phyloP scores from a whole-genome alignment of 75 land plant species.

The Gnetum montanum region DNA sequence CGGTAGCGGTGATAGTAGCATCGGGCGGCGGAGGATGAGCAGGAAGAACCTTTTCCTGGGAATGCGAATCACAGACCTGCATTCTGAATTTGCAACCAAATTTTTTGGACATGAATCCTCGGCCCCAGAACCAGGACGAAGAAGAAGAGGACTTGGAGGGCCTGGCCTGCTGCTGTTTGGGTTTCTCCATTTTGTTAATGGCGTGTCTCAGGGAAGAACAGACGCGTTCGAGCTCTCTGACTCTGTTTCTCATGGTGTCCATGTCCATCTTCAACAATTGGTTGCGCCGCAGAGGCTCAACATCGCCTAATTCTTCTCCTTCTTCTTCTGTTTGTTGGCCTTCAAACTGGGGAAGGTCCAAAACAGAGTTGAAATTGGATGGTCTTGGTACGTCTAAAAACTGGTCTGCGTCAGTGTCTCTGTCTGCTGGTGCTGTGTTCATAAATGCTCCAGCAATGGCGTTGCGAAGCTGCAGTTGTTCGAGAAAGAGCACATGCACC shows the following conservation, averaged over 20 bases:
- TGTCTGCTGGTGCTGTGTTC: too few relatives aligned
- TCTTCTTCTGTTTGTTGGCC: too few relatives aligned
- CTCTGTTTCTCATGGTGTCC: conserved; percentile 74
- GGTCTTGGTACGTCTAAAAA: too few relatives aligned
- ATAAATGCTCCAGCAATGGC: conserved; percentile 62
- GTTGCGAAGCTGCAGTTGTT: conserved; percentile 81
- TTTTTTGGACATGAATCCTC: conserved; percentile 15
- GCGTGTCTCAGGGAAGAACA: conserved; percentile 67
- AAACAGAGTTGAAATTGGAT: conserved; percentile 1
- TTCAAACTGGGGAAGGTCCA: not conserved
- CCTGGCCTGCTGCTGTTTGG: conserved; percentile 6
- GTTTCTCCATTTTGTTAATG: conserved; percentile 53
- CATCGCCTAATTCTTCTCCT: too few relatives aligned
- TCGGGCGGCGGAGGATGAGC: too few relatives aligned
- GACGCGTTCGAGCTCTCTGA: conserved; percentile 64
- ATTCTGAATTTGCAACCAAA: conserved; percentile 62
- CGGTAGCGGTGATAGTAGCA: too few relatives aligned
- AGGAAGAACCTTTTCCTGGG: conserved; percentile 39
- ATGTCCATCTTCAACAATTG: conserved; percentile 75
- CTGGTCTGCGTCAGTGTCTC: conserved; percentile 9
- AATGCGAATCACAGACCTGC: conserved; percentile 70
- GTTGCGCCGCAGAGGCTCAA: conserved; percentile 51
- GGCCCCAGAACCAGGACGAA: conserved; percentile 5
- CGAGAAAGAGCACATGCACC: conserved; percentile 87
- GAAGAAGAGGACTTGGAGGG: not conserved